Conservation (phyloP, 202 grass and related monocot genomes). For the Dendrocalamus latiflorus region DNA sequence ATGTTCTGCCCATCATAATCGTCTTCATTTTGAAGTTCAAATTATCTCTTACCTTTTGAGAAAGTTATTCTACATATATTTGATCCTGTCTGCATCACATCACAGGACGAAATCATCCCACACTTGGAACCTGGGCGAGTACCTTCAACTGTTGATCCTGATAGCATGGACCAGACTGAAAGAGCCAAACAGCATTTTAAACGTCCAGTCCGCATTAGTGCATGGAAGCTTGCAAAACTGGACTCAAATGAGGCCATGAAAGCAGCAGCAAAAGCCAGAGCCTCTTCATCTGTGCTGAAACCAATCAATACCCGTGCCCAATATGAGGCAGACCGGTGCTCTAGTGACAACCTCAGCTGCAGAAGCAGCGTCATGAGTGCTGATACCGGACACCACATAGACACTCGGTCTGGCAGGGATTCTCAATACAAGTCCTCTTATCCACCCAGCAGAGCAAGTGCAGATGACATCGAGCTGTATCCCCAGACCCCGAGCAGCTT, state of each 20-base stretch:
- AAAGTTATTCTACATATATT: slow-evolving; percentile 2
- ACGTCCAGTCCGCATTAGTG: slow-evolving; percentile 71
- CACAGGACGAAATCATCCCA: slow-evolving; percentile 86
- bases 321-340: slow-evolving; percentile 49
- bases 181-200: slow-evolving; percentile 53
- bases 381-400: slow-evolving; percentile 38
- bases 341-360: slow-evolving; percentile 67
- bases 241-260: slow-evolving; percentile 83
- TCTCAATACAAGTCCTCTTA: slow-evolving; percentile 55
- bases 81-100: slow-evolving; percentile 35
- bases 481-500: no score
- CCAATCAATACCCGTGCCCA: slow-evolving; percentile 50
- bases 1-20: background rate
- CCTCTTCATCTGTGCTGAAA: slow-evolving; percentile 89
- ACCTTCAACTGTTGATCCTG: slow-evolving; percentile 91
- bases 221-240: slow-evolving; percentile 96
- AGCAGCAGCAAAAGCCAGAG: slow-evolving; percentile 85
- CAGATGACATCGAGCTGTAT: no score
- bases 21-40: slow-evolving; percentile 5
- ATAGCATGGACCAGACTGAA: slow-evolving; percentile 41
- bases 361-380: slow-evolving; percentile 57
- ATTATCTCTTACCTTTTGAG: background rate
- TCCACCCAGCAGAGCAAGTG: no score
- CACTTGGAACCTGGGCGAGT: slow-evolving; percentile 74
- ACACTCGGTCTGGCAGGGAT: slow-evolving; percentile 24